Percentiles rank a stretch among this genome's conserved stretches.
Evolutionary conservation across 306 rosid species (phyloP).

Genomic region (Lathyrus oleraceus): DNA sequence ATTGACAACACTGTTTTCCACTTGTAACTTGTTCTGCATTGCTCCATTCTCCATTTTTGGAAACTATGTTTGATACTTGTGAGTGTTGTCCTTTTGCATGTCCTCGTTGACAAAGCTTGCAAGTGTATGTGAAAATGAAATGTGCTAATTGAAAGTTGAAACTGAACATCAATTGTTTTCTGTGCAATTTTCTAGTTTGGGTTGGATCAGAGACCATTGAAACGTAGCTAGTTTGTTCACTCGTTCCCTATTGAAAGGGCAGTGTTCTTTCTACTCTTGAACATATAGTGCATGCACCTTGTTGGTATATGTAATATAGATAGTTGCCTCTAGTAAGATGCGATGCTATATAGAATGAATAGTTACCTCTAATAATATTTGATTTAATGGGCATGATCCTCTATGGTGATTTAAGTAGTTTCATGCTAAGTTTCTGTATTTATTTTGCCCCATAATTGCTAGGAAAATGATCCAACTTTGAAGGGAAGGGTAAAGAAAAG

Average conservation of each 20-base stretch:
- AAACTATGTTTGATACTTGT: background rate
- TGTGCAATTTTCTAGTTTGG: background rate
- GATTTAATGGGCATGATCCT: background rate
- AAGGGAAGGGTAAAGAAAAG: slow-evolving; percentile 91
- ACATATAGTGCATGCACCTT: background rate
- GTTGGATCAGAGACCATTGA: background rate
- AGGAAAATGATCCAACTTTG: slow-evolving; percentile 98
- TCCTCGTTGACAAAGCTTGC: background rate
- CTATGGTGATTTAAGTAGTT: background rate
- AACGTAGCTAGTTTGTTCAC: background rate
- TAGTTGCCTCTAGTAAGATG: slow-evolving; percentile 8
- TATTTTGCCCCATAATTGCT: slow-evolving; percentile 20
- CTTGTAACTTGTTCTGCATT: background rate
- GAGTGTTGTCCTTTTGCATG: background rate
- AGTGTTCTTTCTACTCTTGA: background rate
- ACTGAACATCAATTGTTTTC: background rate
- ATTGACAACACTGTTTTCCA: background rate
- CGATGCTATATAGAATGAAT: slow-evolving; percentile 19
- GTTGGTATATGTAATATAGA: slow-evolving; percentile 6
- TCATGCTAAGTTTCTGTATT: slow-evolving; percentile 13
- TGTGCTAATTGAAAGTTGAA: background rate
- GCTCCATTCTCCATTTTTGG: background rate
- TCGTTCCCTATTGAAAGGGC: background rate
- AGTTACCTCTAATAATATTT: background rate
- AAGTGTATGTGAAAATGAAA: background rate